Evolutionary conservation across 768 basidiomycete species (phyloP), one percentile per base, ranked within the genome.

Genomic region (Suillus ampliporus): DNA sequence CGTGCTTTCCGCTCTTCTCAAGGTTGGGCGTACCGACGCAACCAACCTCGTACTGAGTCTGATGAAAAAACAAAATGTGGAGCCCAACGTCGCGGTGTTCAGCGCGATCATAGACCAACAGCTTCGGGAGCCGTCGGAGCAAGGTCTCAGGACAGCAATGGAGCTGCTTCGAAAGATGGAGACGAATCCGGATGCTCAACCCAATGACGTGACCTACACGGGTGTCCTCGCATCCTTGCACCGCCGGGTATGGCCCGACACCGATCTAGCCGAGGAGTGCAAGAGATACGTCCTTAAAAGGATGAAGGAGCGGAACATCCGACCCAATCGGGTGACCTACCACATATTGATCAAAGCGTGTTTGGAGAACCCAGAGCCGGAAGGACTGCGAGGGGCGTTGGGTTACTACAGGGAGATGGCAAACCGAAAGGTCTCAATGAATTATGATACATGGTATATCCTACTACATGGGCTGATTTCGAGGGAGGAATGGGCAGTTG

Each of bases 141-240:
- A 79, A 35, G 82, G 85, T 57, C 73, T 97, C 35, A 75, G 74
- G 5, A 84, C 85, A 2, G 92, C 89, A 1, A 77, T 95, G 68
- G 79, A 84, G n/a, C 74, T 98, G 58, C 77, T 97, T 61, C 75
- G 80, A 59, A 83, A 81, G 69, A 95, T 98, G 92, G 95, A 94
- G 73, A 74, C 79, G 58, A 77, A 83, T 58, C 74, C 78, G 4
- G 72, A 78, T 5, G 73, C 79, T 28, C 73, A 73, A 51, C 90
- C 93, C 1, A 96, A 90, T 71, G 86, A 87, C 63, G 83, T 94
- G 64, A 95, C 93, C 34, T 99, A 95, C 76, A 95, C 94, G 0
- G 80, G 87, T 2, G 79, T 97, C 54, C 80, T 97, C 53, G 79
- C 88, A 9, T 90, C 89, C 5, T 80, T 96, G 65, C 85, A 91